These are phyloP conservation scores for Penicillium paradoxum DNA, from an alignment of 495 filamentous ascomycete genomes.

Conservation along the genomic window DNA sequence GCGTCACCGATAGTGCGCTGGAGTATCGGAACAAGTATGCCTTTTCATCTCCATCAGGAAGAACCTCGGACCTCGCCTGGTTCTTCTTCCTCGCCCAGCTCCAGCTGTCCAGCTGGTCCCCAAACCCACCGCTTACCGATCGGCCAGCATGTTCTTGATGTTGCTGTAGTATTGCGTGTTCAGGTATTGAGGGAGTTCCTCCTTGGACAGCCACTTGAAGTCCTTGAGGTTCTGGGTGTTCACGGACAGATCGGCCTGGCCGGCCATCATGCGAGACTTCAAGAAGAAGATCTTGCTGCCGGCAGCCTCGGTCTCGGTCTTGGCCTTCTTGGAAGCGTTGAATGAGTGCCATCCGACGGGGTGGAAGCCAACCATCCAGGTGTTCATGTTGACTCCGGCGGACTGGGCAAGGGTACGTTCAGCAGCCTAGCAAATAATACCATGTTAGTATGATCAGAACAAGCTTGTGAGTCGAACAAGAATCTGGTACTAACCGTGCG, in stretches of 20 bases:
- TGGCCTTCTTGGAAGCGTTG: slow-evolving; percentile 29
- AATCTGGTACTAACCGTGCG: slow-evolving; percentile 60
- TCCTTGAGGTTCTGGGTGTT: slow-evolving; percentile 72
- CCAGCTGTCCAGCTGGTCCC: slow-evolving; percentile 10
- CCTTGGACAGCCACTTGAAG: slow-evolving; percentile 87
- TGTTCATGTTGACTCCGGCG: slow-evolving; percentile 95
- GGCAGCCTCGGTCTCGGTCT: slow-evolving; percentile 24
- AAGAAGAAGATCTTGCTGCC: slow-evolving; percentile 92
- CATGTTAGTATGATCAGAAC: background rate
- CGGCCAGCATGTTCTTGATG: slow-evolving; percentile 75
- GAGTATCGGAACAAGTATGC: slow-evolving; percentile 15
- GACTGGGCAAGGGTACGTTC: slow-evolving; percentile 68
- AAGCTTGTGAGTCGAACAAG: no score
- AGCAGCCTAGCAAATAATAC: slow-evolving; percentile 57
- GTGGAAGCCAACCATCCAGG: slow-evolving; percentile 90
- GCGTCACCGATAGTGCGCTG: slow-evolving; percentile 18
- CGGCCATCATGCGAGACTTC: slow-evolving; percentile 92
- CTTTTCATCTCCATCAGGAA: slow-evolving; percentile 5
- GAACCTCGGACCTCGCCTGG: background rate
- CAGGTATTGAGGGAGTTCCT: slow-evolving; percentile 70
- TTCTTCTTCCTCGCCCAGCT: slow-evolving; percentile 2
- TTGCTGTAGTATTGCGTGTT: slow-evolving; percentile 60
- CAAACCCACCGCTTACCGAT: slow-evolving; percentile 46
- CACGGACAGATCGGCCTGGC: slow-evolving; percentile 73
- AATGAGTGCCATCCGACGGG: slow-evolving; percentile 75